phyloP scores from a whole-genome alignment of 2,329 filamentous ascomycete genomes.

The Lecanicillium sp. region DNA sequence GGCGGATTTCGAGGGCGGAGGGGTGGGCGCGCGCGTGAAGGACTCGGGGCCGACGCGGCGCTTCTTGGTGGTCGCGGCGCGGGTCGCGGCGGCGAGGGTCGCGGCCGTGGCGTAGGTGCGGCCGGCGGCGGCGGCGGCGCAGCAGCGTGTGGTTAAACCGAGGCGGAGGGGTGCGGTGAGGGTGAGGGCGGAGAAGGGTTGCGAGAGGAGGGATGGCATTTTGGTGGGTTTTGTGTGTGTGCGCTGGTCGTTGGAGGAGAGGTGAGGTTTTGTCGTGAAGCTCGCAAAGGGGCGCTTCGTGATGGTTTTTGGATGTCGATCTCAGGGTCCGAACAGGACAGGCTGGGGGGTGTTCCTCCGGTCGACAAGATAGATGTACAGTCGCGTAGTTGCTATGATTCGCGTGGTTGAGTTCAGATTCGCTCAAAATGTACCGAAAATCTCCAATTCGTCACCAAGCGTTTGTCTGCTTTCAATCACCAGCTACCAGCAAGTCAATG shows the following conservation, averaged over 20 bases:
- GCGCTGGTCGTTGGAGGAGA: neutral
- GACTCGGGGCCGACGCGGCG: constrained; percentile 11
- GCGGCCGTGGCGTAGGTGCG: constrained; percentile 9
- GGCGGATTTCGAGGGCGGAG: constrained; percentile 25
- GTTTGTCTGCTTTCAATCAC: neutral
- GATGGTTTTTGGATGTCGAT: neutral
- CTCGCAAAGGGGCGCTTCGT: neutral
- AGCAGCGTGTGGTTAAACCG: neutral
- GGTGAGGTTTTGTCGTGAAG: neutral
- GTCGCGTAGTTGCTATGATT: neutral
- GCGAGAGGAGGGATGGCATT: constrained; percentile 7
- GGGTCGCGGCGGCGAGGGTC: constrained; percentile 5
- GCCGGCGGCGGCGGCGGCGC: neutral
- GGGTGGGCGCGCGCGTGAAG: constrained; percentile 22
- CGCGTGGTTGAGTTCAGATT: neutral
- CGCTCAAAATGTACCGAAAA: neutral
- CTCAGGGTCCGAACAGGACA: no score
- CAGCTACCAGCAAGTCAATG: no score
- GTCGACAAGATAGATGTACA: neutral
- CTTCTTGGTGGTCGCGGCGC: neutral
- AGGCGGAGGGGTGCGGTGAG: neutral
- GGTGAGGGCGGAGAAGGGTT: constrained; percentile 2
- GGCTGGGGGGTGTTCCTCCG: no score
- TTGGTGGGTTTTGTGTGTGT: neutral
- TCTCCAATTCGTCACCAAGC: neutral